Percentiles rank a stretch among this genome's conserved stretches.
phyloP scores from a whole-genome alignment of 2,329 filamentous ascomycete species.

The Fusarium brevicatenulatum region DNA sequence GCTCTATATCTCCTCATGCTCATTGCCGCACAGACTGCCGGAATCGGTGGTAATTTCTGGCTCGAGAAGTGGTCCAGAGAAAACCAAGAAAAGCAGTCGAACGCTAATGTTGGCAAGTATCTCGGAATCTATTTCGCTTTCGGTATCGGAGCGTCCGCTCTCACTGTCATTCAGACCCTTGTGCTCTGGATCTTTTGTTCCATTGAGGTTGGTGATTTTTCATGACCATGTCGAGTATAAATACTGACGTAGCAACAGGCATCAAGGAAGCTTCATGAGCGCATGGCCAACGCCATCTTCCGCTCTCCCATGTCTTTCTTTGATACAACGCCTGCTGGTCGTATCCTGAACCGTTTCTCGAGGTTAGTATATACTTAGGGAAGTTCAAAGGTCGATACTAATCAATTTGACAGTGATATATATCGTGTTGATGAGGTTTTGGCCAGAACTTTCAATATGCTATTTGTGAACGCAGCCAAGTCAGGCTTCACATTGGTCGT shows the following conservation, averaged over 20 bases:
- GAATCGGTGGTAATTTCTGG: slow-evolving; percentile 90
- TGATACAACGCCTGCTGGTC: slow-evolving; percentile 94
- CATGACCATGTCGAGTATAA: background rate
- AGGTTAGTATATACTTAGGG: slow-evolving; percentile 65
- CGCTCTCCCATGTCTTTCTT: slow-evolving; percentile 99
- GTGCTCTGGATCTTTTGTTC: slow-evolving; percentile 99
- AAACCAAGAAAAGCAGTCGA: slow-evolving; percentile 75
- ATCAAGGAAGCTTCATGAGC: slow-evolving; percentile 93
- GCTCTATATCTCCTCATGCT: slow-evolving; percentile 80
- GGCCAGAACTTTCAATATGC: slow-evolving; percentile 97
- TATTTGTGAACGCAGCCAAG: slow-evolving; percentile 79
- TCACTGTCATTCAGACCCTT: slow-evolving; percentile 91
- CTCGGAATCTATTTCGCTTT: slow-evolving; percentile 96
- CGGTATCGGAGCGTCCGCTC: slow-evolving; percentile 83
- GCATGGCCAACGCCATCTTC: slow-evolving; percentile 98
- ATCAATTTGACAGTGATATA: slow-evolving; percentile 66
- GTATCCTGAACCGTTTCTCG: slow-evolving; percentile 96
- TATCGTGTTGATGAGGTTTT: slow-evolving; percentile 91
- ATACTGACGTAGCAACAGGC: slow-evolving; percentile 63
- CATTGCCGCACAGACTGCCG: slow-evolving; percentile 81
- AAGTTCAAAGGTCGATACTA: slow-evolving; percentile 23
- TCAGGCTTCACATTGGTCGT: slow-evolving; percentile 87
- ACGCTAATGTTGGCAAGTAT: slow-evolving; percentile 85
- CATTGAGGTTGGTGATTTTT: slow-evolving; percentile 76
- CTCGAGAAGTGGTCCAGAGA: slow-evolving; percentile 90